Base-by-base conservation (phyloP, 768 basidiomycete species). In the Austroboletus festivus region DNA sequence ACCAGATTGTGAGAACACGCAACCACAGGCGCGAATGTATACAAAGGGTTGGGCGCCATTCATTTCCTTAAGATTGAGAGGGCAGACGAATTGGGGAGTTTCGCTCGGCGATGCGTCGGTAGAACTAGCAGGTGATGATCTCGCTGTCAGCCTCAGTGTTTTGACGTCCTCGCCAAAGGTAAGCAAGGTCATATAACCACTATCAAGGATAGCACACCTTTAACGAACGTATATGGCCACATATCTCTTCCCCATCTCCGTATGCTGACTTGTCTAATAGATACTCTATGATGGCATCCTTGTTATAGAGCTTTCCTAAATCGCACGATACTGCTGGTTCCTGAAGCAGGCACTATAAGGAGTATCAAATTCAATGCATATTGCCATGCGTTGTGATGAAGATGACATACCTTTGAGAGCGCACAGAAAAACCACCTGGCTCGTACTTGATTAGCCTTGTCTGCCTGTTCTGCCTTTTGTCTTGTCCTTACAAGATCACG, bases 251-350 rank as follows among this genome's bases (percentile, higher is more conserved):
- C 0, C 93, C 94, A 55, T 98, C 96, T 6, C 94, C 92, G 64
- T 93, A 94, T 3, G 83, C 76, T 4, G 80, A 71, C 57, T 81
- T 83, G 65, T 95, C 89, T 15, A 98, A 71, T 26, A 97, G 75
- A 68, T 85, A 95, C 65, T 96, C 91, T 34, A 99, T 79, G 22
- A 99, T 74, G 1, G 94, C 82, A 58, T 95, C 95, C 63, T 95
- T 96, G 70, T 97, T 99, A 65, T 97, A 98, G 1, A 99, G 73
- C 66, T 94, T 95, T 11, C 96, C 96, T 0, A 97, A 76, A 1
- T 84, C 84, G 68, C 93, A 95, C 0, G 93, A 85, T 0, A 97
- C 96, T 5, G 97, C 74, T 0, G 96, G 96, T 50, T 90, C 84
- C 59, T 85, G 83, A 2, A 98, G 75, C n/a, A 83, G 85, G 46